These are phyloP conservation scores for Tolypocladium capitatum DNA, from an alignment of 2,329 filamentous ascomycete species.

Conservation along the genomic window DNA sequence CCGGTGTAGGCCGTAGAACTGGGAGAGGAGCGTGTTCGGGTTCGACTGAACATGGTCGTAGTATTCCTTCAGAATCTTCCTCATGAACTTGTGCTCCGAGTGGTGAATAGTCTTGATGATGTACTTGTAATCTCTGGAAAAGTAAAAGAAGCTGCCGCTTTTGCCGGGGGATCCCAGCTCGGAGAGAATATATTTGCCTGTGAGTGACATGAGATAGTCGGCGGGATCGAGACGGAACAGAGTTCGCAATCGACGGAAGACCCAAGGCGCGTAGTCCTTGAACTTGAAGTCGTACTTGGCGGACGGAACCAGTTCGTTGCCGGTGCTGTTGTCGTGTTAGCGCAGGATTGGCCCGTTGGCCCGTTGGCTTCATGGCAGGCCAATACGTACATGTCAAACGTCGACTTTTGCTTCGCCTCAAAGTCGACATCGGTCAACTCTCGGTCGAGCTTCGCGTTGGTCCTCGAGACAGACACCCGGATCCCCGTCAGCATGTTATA, in stretches of 20 bases:
- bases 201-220: conserved; percentile 95
- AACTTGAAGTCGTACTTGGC: conserved; percentile 99
- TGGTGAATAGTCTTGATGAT: conserved; percentile 99
- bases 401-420: conserved; percentile 89
- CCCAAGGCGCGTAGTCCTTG: conserved; percentile 99
- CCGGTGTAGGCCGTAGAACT: conserved; percentile 93
- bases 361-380: not conserved
- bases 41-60: conserved; percentile 87
- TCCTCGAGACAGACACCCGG: conserved; percentile 88
- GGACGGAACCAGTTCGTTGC: conserved; percentile 92
- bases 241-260: conserved; percentile 81
- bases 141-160: conserved; percentile 99
- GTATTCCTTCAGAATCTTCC: conserved; percentile 79
- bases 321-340: conserved; percentile 44
- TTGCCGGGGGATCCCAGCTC: conserved; percentile 95
- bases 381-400: conserved; percentile 78
- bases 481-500: conserved; percentile 99
- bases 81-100: conserved; percentile 75
- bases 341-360: not conserved
- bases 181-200: conserved; percentile 95
- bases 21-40: conserved; percentile 90
- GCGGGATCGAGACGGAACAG: conserved; percentile 89
- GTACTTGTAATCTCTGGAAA: conserved; percentile 98
- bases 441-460: conserved; percentile 91
- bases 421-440: conserved; percentile 87